Evolutionary conservation across 2,329 filamentous ascomycete species (phyloP).

Genomic region (Sporothrix humicola): DNA sequence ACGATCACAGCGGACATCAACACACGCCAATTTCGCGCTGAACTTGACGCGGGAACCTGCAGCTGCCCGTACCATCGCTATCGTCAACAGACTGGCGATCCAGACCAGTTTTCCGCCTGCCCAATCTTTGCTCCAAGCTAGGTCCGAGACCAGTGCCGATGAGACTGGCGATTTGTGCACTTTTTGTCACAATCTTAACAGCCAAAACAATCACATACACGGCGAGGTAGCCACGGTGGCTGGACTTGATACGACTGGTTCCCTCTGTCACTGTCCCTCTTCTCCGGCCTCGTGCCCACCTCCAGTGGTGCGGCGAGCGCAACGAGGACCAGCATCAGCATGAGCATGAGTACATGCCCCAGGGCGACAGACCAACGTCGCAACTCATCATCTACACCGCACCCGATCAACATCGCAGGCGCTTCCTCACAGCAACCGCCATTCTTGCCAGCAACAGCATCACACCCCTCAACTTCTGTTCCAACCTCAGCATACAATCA

Average conservation of each 20-base stretch:
- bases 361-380: constrained; percentile 29
- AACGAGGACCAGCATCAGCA: constrained; percentile 21
- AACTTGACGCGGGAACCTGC: background rate
- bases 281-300: constrained; percentile 27
- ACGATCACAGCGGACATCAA: too few species aligned
- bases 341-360: constrained; percentile 24
- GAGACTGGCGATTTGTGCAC: background rate
- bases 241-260: background rate
- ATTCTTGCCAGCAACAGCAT: constrained; percentile 16
- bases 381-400: constrained; percentile 19
- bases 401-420: constrained; percentile 12
- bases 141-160: background rate
- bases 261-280: background rate
- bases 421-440: constrained; percentile 41
- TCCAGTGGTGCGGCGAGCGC: constrained; percentile 24
- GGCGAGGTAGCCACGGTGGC: background rate
- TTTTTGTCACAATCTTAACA: background rate
- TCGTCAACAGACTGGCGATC: background rate
- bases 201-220: background rate
- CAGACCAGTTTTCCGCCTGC: background rate
- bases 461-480: background rate
- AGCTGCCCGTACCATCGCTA: background rate
- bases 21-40: background rate
- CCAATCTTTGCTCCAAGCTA: background rate
- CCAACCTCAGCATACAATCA: background rate